phyloP scores from a whole-genome alignment of 2,329 filamentous ascomycete genomes.

The Pseudogymnoascus sp. region DNA sequence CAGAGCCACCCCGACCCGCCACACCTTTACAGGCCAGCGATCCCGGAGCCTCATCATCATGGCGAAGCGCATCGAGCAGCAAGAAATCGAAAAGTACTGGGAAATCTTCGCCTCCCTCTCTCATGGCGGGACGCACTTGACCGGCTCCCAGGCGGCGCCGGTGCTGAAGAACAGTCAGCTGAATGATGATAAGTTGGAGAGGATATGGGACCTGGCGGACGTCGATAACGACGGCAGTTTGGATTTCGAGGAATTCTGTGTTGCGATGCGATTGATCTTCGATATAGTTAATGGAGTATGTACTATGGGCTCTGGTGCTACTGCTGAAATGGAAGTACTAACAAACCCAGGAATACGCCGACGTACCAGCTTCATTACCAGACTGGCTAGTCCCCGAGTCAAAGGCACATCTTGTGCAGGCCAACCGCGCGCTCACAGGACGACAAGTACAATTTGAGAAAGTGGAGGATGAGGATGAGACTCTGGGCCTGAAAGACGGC shows the following conservation, averaged over 20 bases:
- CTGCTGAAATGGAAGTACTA: not conserved
- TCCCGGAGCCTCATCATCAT: conserved; percentile 23
- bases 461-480: conserved; percentile 74
- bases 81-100: conserved; percentile 71
- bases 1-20: not conserved
- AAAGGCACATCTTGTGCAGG: conserved; percentile 84
- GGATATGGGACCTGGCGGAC: conserved; percentile 94
- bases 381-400: conserved; percentile 97
- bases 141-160: conserved; percentile 59
- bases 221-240: conserved; percentile 96
- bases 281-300: conserved; percentile 89
- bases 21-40: not conserved
- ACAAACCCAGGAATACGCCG: conserved; percentile 63
- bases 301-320: conserved; percentile 14
- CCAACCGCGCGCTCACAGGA: conserved; percentile 68
- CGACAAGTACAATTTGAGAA: conserved; percentile 76
- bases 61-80: conserved; percentile 55
- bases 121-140: conserved; percentile 55
- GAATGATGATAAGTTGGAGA: conserved; percentile 79
- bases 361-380: conserved; percentile 77
- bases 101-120: conserved; percentile 66
- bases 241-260: conserved; percentile 99
- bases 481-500: conserved; percentile 79
- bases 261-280: conserved; percentile 96
- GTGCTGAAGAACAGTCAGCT: conserved; percentile 67